A percentile compares a stretch with the other conserved stretches of the same genome.
phyloP scores from a whole-genome alignment of 2,329 filamentous ascomycete species.

The Colletotrichum destructivum region DNA sequence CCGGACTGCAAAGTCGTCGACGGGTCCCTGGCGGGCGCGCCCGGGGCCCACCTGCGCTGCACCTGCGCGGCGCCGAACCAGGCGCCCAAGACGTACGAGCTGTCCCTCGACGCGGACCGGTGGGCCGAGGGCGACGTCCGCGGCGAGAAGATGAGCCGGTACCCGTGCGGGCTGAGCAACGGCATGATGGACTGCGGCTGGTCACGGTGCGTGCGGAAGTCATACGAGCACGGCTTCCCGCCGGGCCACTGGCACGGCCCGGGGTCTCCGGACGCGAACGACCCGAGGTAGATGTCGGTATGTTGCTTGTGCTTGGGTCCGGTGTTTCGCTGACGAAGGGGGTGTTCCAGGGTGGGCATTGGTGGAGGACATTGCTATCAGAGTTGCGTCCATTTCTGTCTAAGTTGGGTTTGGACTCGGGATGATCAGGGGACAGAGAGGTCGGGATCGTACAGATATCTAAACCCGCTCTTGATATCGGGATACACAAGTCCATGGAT shows the following conservation, averaged over 20 bases:
- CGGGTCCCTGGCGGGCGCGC: background rate
- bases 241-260: slow-evolving; percentile 1
- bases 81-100: background rate
- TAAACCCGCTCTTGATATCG: no score
- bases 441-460: no score
- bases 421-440: no score
- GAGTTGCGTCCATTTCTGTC: no score
- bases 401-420: no score
- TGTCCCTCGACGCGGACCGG: background rate
- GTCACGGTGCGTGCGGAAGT: background rate
- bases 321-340: no score
- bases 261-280: slow-evolving; percentile 3
- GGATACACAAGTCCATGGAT: no score
- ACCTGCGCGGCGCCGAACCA: background rate
- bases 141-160: background rate
- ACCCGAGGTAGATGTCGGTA: background rate
- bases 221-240: background rate
- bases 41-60: slow-evolving; percentile 4
- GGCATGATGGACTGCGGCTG: slow-evolving; percentile 1
- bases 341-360: no score
- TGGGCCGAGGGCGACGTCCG: background rate
- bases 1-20: background rate
- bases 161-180: background rate
- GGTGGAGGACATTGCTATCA: no score
- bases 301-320: no score